Conservation (phyloP, 176 grass and related monocot genomes). For the Oryza australiensis region DNA sequence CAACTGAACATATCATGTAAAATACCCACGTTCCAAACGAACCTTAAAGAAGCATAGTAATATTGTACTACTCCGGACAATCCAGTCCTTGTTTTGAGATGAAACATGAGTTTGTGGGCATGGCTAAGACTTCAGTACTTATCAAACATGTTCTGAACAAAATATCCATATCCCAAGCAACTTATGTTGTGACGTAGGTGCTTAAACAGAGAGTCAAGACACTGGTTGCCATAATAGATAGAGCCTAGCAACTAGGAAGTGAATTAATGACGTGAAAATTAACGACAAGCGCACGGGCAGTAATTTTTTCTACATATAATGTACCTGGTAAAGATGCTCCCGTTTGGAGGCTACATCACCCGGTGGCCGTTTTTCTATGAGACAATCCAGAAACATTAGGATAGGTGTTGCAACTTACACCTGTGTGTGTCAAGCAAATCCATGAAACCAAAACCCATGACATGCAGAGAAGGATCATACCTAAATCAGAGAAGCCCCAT, state of each 20-base stretch:
- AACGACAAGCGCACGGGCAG: background rate
- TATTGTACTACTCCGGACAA: background rate
- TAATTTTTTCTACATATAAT: background rate
- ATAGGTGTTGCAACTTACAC: background rate
- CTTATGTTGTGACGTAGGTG: background rate
- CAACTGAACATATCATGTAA: background rate
- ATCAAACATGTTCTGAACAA: background rate
- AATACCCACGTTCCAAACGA: background rate
- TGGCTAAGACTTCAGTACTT: background rate
- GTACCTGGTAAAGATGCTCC: conserved; percentile 87
- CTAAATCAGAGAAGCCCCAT: conserved; percentile 96
- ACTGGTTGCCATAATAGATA: background rate
- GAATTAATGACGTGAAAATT: background rate
- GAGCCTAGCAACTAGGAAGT: background rate
- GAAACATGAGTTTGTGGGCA: background rate
- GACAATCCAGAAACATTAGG: conserved; percentile 22
- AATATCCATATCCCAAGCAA: conserved; percentile 6
- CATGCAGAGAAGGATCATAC: conserved; percentile 28
- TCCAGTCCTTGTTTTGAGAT: background rate
- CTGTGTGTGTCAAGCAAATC: conserved; percentile 18
- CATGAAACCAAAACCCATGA: background rate
- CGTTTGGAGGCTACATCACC: conserved; percentile 73
- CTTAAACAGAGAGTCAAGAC: background rate
- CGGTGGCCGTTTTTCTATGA: conserved; percentile 61
- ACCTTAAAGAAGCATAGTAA: background rate